Evolutionary conservation across 1,284 basidiomycete genomes (phyloP).

Genomic region (Rhodotorula mucilaginosa): DNA sequence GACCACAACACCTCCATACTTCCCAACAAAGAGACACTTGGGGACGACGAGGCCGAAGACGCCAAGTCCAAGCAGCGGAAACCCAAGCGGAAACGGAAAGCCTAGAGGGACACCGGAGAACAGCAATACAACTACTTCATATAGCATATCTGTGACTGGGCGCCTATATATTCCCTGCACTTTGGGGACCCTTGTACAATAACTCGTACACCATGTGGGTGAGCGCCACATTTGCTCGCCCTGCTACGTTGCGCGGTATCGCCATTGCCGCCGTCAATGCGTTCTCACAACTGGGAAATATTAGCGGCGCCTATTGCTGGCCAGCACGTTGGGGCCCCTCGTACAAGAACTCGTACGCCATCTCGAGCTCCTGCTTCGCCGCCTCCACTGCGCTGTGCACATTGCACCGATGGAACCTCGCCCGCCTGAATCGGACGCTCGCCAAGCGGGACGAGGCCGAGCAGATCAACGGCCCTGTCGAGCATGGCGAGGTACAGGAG

Average conservation of each 20-base stretch:
- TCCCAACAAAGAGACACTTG: too few relatives aligned
- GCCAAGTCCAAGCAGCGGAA: too few relatives aligned
- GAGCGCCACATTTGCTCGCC: conserved; percentile 48
- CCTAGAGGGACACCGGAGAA: too few relatives aligned
- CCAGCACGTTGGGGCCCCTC: conserved; percentile 24
- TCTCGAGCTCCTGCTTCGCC: conserved; percentile 28
- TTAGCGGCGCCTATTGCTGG: conserved; percentile 44
- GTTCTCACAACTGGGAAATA: conserved; percentile 49
- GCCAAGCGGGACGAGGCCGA: conserved; percentile 23
- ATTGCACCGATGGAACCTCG: conserved; percentile 35
- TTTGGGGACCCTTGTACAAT: too few relatives aligned
- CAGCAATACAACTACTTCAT: too few relatives aligned
- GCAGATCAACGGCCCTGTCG: background rate
- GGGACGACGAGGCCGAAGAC: too few relatives aligned
- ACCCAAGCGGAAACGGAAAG: too few relatives aligned
- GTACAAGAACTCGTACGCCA: conserved; percentile 30
- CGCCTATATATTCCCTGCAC: too few relatives aligned
- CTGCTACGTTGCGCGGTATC: conserved; percentile 49
- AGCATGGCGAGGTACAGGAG: conserved; percentile 3
- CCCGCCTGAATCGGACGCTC: conserved; percentile 34
- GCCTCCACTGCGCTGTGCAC: conserved; percentile 28
- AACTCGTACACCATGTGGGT: conserved; percentile 43
- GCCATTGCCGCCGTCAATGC: conserved; percentile 51
- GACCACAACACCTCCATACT: too few relatives aligned
- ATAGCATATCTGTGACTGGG: too few relatives aligned